These are phyloP conservation scores for Vanilla planifolia DNA, from an alignment of 106 monocot genomes.

Conservation along the genomic window DNA sequence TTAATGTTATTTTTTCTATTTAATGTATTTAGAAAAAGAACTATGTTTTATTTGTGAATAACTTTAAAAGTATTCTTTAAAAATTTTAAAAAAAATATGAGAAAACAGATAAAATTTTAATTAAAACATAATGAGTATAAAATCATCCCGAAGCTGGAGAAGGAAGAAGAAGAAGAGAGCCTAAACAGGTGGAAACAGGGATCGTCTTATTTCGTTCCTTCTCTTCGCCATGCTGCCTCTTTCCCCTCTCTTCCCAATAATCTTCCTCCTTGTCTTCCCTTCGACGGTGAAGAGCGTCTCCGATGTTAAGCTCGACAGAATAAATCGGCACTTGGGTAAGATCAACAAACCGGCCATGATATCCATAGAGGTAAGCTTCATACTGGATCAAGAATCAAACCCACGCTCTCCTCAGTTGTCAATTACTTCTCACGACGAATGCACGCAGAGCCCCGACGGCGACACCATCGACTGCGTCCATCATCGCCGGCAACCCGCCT, in stretches of 20 bases:
- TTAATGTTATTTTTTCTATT: too few relatives aligned
- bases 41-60: too few relatives aligned
- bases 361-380: constrained; percentile 52
- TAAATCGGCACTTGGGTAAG: constrained; percentile 49
- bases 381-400: neutral
- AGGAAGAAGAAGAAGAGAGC: constrained; percentile 8
- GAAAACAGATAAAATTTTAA: too few relatives aligned
- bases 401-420: neutral
- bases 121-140: too few relatives aligned
- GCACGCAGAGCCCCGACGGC: constrained; percentile 72
- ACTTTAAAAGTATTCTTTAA: too few relatives aligned
- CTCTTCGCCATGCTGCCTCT: constrained; percentile 10
- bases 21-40: too few relatives aligned
- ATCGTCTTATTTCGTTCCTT: constrained; percentile 9
- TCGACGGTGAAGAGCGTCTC: constrained; percentile 11
- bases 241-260: constrained; percentile 7
- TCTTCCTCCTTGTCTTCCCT: constrained; percentile 2
- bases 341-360: constrained; percentile 69
- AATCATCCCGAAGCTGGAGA: constrained; percentile 14
- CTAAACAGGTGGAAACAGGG: too few relatives aligned
- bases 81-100: too few relatives aligned
- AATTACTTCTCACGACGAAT: neutral
- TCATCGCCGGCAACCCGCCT: constrained; percentile 56
- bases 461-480: constrained; percentile 86
- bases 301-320: constrained; percentile 39